Evolutionary conservation across 2,329 filamentous ascomycete genomes (phyloP).

Genomic region (Trichoderma breve): DNA sequence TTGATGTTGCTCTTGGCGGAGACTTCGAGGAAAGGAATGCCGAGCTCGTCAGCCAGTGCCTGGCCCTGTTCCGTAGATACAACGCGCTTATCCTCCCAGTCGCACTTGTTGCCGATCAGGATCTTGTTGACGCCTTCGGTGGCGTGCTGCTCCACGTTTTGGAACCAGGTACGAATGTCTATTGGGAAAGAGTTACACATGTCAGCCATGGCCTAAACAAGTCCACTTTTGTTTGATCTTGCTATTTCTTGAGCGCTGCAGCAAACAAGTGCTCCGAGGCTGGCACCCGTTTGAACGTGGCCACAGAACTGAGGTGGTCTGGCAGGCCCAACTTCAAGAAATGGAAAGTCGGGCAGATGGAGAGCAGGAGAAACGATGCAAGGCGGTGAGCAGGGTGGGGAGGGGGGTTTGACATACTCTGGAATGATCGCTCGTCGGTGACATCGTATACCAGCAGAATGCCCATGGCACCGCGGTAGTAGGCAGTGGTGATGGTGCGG

Average conservation of each 20-base stretch:
- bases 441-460: constrained; percentile 98
- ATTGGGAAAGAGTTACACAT: constrained; percentile 17
- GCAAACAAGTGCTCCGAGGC: background rate
- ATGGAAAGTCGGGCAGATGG: background rate
- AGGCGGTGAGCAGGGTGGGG: constrained; percentile 8
- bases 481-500: constrained; percentile 97
- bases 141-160: constrained; percentile 96
- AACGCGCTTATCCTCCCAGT: constrained; percentile 98
- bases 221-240: background rate
- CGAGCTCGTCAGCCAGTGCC: constrained; percentile 88
- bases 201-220: background rate
- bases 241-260: background rate
- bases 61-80: constrained; percentile 93
- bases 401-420: constrained; percentile 61
- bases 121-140: constrained; percentile 99
- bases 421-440: constrained; percentile 92
- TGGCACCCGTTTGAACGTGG: background rate
- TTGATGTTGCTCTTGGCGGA: constrained; percentile 99
- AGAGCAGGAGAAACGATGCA: background rate
- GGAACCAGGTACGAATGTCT: constrained; percentile 99
- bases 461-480: constrained; percentile 98
- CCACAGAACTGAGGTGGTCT: background rate
- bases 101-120: constrained; percentile 98
- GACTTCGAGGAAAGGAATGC: constrained; percentile 97
- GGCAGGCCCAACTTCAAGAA: background rate